Evolutionary conservation across 352 stramenopile genomes (phyloP).

Genomic region (Globisporangium polare): DNA sequence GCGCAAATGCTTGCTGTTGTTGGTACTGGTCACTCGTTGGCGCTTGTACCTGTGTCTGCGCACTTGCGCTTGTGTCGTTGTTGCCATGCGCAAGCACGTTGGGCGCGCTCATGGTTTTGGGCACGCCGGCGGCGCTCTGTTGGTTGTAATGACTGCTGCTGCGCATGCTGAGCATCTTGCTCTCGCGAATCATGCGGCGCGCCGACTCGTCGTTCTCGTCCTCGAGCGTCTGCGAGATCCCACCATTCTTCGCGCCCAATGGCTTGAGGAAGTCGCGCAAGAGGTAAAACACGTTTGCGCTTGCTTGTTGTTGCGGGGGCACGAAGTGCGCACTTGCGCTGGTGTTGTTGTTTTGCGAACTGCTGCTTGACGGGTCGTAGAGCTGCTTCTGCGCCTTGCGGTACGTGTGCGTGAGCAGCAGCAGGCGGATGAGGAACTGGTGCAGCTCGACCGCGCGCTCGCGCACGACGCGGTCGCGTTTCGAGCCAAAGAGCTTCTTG

Average conservation of each 20-base stretch:
- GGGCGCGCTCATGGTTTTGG: conserved; percentile 11
- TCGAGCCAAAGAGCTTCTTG: conserved; percentile 63
- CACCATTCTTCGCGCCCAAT: background rate
- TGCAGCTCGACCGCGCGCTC: conserved; percentile 68
- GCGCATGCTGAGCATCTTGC: conserved; percentile 65
- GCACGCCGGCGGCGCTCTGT: background rate
- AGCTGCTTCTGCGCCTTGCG: conserved; percentile 67
- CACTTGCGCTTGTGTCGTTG: background rate
- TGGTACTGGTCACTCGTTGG: background rate
- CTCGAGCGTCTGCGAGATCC: conserved; percentile 2
- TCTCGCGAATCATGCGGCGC: conserved; percentile 53
- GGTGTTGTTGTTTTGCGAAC: conserved; percentile 14
- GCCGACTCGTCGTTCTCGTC: conserved; percentile 31
- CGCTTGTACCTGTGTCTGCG: background rate
- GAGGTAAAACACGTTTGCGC: conserved; percentile 56
- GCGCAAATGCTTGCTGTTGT: background rate
- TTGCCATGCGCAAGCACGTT: conserved; percentile 7
- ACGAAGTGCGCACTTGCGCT: conserved; percentile 17
- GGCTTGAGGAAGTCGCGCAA: conserved; percentile 76
- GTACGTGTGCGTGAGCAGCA: conserved; percentile 72
- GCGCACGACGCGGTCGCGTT: conserved; percentile 71
- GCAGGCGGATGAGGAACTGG: conserved; percentile 68
- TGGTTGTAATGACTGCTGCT: conserved; percentile 13
- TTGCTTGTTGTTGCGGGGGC: conserved; percentile 47
- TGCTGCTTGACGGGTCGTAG: conserved; percentile 28